phyloP scores from a whole-genome alignment of 192 early-diverging fungal genomes.

The Umbelopsis sp. region DNA sequence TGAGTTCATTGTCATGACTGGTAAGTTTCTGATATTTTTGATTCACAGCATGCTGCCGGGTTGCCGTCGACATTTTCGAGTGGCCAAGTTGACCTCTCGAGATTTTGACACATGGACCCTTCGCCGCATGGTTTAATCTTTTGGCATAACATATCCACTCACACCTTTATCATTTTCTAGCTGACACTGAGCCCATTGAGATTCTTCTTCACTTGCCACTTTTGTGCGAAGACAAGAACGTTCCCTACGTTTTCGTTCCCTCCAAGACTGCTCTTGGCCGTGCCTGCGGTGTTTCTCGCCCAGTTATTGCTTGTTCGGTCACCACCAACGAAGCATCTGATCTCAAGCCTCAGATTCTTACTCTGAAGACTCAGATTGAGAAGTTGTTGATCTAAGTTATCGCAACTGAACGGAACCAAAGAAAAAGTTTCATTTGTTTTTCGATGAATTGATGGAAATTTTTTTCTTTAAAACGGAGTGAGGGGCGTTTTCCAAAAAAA shows the following conservation, averaged over 20 bases:
- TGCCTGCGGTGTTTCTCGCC: conserved; percentile 94
- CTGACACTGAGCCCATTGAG: conserved; percentile 97
- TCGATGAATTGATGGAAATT: background rate
- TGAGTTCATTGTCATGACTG: conserved; percentile 98
- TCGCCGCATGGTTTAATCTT: too few relatives aligned
- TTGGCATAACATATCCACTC: background rate
- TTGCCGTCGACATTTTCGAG: background rate
- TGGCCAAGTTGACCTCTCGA: too few relatives aligned
- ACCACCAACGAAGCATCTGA: conserved; percentile 98
- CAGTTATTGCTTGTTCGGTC: conserved; percentile 91
- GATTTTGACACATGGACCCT: too few relatives aligned
- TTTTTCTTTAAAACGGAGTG: conserved; percentile 16
- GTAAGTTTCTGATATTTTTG: conserved; percentile 23
- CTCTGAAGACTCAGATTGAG: conserved; percentile 93
- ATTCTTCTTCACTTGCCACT: conserved; percentile 97
- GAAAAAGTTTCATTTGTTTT: background rate
- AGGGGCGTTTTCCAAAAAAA: conserved; percentile 3
- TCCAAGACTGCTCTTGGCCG: conserved; percentile 96
- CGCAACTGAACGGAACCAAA: conserved; percentile 3
- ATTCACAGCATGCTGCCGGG: background rate
- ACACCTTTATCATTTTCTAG: conserved; percentile 36
- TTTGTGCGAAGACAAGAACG: conserved; percentile 99
- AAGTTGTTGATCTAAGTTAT: conserved; percentile 80
- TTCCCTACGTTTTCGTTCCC: conserved; percentile 98
- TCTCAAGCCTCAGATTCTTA: conserved; percentile 88